phyloP scores from a whole-genome alignment of 1,139 yeast genomes.

The Eremothecium gossypii region DNA sequence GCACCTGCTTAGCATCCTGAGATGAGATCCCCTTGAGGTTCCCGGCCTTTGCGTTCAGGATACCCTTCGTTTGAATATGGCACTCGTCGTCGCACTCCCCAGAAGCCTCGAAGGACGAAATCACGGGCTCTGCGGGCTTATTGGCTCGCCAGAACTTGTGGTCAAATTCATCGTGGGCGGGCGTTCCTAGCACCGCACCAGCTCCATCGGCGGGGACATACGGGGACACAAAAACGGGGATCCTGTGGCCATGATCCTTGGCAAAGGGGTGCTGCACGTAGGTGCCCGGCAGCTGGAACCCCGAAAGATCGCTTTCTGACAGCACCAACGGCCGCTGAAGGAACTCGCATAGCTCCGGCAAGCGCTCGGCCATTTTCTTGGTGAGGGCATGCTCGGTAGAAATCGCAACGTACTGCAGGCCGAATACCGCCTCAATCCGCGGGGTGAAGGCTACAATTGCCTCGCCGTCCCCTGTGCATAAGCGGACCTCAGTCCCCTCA shows the following conservation, averaged over 20 bases:
- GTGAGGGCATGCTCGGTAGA: constrained; percentile 64
- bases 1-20: constrained; percentile 42
- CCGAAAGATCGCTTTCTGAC: constrained; percentile 52
- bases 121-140: constrained; percentile 37
- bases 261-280: constrained; percentile 54
- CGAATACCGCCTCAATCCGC: constrained; percentile 76
- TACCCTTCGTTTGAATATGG: constrained; percentile 45
- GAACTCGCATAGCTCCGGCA: constrained; percentile 39
- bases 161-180: constrained; percentile 86
- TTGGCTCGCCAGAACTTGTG: constrained; percentile 67
- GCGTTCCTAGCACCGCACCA: constrained; percentile 98
- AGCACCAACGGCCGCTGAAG: constrained; percentile 33
- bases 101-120: constrained; percentile 39
- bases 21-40: constrained; percentile 42
- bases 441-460: constrained; percentile 63
- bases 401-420: constrained; percentile 75
- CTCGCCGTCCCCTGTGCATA: constrained; percentile 26
- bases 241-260: constrained; percentile 24
- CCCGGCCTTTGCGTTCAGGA: constrained; percentile 43
- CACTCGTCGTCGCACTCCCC: constrained; percentile 30
- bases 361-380: constrained; percentile 29
- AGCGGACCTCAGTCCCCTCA: constrained; percentile 61
- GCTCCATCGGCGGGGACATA: constrained; percentile 81
- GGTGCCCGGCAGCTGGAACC: constrained; percentile 42
- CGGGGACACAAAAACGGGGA: constrained; percentile 86